phyloP scores from a whole-genome alignment of 305 asterid genomes.

The Solanum hybrid region DNA sequence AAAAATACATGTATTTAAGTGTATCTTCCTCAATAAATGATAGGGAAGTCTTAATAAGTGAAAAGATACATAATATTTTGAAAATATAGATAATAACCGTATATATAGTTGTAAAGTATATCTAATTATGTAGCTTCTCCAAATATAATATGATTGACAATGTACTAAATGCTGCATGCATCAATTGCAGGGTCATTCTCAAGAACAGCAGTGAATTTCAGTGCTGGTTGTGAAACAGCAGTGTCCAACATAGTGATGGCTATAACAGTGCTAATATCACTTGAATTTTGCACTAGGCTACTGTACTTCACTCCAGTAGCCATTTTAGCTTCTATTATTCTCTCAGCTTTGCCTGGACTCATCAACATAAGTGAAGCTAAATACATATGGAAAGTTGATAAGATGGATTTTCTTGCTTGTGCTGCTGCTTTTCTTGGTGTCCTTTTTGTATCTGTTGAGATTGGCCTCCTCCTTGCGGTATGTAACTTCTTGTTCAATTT shows the following conservation, averaged over 20 bases:
- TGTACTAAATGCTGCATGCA: background rate
- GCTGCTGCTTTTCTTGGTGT: slow-evolving; percentile 17
- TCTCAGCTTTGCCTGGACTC: slow-evolving; percentile 18
- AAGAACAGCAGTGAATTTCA: slow-evolving; percentile 17
- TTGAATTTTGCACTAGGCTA: slow-evolving; percentile 11
- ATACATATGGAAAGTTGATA: slow-evolving; percentile 15
- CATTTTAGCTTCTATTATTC: slow-evolving; percentile 14
- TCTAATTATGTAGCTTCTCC: too few species aligned
- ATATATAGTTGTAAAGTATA: too few species aligned
- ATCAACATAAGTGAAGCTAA: slow-evolving; percentile 14
- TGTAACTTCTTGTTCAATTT: background rate
- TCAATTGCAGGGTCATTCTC: slow-evolving; percentile 16
- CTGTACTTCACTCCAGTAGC: slow-evolving; percentile 17
- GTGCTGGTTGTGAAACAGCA: slow-evolving; percentile 20
- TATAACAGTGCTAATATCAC: slow-evolving; percentile 11
- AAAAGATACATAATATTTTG: too few species aligned
- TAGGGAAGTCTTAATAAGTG: too few species aligned
- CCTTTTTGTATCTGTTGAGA: slow-evolving; percentile 14
- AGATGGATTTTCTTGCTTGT: slow-evolving; percentile 18
- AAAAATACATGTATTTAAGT: too few species aligned
- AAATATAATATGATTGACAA: too few species aligned
- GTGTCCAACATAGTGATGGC: slow-evolving; percentile 20
- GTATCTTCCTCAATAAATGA: too few species aligned
- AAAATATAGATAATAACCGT: too few species aligned
- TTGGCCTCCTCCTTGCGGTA: slow-evolving; percentile 19